Evolutionary conservation across 148 eudicot species (phyloP), one percentile per base, ranked within the genome.

Genomic region (Camellia lanceoleosa): DNA sequence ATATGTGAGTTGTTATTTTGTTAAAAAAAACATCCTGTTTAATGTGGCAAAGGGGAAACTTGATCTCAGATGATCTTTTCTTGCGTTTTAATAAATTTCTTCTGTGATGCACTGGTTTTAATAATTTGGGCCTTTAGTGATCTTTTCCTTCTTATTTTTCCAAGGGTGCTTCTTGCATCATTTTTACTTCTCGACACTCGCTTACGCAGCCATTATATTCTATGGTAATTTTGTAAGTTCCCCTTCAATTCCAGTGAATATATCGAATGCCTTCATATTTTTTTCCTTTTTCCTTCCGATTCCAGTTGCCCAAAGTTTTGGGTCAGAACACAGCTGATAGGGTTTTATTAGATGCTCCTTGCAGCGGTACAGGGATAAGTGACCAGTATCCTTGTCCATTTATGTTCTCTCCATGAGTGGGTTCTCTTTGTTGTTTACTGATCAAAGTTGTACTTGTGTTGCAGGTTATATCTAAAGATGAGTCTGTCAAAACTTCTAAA

Each of bases 331-430:
- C 99, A 63, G 89, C 86, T 15, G 98, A 96, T 79, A 91, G 99
- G 87, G 92, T 96, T 76, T 80, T 93, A 78, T 71, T 96, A 85
- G 99, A 96, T 87, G 98, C 99, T 23, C 99, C 99, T 79, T 96
- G 99, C 86, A 96, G 99, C 83, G 99, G 99, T 81, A 96, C 99
- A 66, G 99, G 97, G 87, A 98, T 96, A 91, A 79, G 91, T 55
- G 23, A 19, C 80, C 71, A 15, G 51, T 15, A 71, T 66, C 78
- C 52, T 15, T 68, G 38, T 49, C 66, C 2, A 19, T 42, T 46
- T 68, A 8, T 74, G 30, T 71, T 38, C 47, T 66, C 46, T 62
- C 42, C 49, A 58, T 44, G 11, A 11, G 43, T 23, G 43, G 55
- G 10, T 62, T 47, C 20, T 46, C 16, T 42, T 19, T 14, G 16